These are phyloP conservation scores for Colletotrichum sp. DNA, from an alignment of 2,329 filamentous ascomycete genomes.

Conservation along the genomic window DNA sequence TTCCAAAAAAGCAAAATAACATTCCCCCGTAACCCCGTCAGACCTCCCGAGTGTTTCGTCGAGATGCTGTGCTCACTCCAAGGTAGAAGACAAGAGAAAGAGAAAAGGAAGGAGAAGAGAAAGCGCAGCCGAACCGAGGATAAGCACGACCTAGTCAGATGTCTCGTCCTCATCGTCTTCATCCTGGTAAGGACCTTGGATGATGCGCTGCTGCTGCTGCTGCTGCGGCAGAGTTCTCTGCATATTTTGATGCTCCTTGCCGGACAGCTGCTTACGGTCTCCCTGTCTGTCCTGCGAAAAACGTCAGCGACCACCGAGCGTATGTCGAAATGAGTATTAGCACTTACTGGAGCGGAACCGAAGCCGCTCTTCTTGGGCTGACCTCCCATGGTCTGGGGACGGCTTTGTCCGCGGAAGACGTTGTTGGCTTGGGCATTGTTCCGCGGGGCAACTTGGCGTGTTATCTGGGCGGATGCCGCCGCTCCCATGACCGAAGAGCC, in stretches of 20 bases:
- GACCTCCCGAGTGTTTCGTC: background rate
- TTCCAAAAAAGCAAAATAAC: background rate
- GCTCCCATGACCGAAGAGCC: background rate
- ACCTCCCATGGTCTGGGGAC: background rate
- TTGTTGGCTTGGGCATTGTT: background rate
- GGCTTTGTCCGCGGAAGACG: background rate
- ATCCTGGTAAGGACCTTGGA: background rate
- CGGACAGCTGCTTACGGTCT: slow-evolving; percentile 8
- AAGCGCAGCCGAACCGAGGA: background rate
- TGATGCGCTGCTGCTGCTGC: background rate
- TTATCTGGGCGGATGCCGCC: background rate
- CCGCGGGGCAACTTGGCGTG: background rate
- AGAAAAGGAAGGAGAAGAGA: background rate
- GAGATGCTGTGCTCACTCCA: background rate
- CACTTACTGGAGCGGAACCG: background rate
- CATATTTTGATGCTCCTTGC: slow-evolving; percentile 2
- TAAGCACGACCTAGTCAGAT: background rate
- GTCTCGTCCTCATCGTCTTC: background rate
- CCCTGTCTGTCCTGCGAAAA: background rate
- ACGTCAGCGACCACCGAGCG: background rate
- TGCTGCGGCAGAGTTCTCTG: background rate
- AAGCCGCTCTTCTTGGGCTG: background rate
- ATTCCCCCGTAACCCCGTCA: background rate
- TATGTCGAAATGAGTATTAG: background rate
- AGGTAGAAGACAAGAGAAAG: background rate